Conservation (phyloP, 1,284 basidiomycete species). For the Melanopsichium pennsylvanicum region DNA sequence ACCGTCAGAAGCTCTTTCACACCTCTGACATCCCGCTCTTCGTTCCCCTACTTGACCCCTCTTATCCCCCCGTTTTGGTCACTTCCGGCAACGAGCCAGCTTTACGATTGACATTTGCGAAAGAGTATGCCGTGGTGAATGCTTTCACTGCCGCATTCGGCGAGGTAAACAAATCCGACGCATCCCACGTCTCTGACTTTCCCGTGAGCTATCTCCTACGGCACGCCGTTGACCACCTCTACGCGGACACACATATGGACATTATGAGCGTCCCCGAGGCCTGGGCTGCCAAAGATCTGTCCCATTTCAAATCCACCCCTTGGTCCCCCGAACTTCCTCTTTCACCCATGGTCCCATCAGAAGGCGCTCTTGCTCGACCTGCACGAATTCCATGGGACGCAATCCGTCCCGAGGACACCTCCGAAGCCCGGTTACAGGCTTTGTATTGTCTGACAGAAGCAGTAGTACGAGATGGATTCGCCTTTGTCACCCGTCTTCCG, state of each 20-base stretch:
- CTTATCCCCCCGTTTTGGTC: slow-evolving; percentile 37
- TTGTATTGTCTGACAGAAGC: slow-evolving; percentile 58
- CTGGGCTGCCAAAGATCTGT: slow-evolving; percentile 58
- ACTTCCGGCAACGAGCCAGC: slow-evolving; percentile 19
- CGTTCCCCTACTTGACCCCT: slow-evolving; percentile 68
- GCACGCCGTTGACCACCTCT: slow-evolving; percentile 69
- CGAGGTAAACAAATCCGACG: slow-evolving; percentile 11
- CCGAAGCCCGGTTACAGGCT: slow-evolving; percentile 38
- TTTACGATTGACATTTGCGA: slow-evolving; percentile 39
- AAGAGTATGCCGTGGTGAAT: slow-evolving; percentile 47
- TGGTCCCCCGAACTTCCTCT: slow-evolving; percentile 24
- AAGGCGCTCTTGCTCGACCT: slow-evolving; percentile 69
- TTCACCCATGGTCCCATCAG: not conserved
- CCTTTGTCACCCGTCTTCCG: slow-evolving; percentile 72
- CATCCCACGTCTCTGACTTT: slow-evolving; percentile 63
- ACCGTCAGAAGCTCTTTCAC: slow-evolving; percentile 77
- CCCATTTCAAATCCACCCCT: slow-evolving; percentile 42
- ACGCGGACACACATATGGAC: slow-evolving; percentile 57
- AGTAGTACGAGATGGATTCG: slow-evolving; percentile 69
- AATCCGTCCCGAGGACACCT: slow-evolving; percentile 16
- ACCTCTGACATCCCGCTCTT: slow-evolving; percentile 70
- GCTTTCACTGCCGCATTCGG: slow-evolving; percentile 53
- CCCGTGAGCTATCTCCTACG: slow-evolving; percentile 64
- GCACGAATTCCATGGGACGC: slow-evolving; percentile 67
- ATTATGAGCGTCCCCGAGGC: slow-evolving; percentile 41